phyloP scores from a whole-genome alignment of 805 yeast genomes.

The Teunomyces lycoperdinae region DNA sequence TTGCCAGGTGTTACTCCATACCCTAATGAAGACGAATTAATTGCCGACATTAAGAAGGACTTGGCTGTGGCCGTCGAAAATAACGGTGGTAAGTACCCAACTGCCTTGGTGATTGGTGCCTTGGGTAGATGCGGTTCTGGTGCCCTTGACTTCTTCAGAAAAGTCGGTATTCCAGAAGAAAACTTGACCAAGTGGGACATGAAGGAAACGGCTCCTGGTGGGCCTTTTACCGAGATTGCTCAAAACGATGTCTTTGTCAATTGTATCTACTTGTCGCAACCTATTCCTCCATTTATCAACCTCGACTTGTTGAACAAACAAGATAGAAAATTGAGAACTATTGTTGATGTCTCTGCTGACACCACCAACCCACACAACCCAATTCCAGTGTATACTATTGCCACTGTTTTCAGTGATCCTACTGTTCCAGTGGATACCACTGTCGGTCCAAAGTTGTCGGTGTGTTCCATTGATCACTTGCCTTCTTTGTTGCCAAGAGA shows the following conservation, averaged over 20 bases:
- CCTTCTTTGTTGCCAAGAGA: constrained; percentile 97
- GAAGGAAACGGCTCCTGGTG: constrained; percentile 94
- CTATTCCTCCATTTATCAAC: constrained; percentile 90
- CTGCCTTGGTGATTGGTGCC: constrained; percentile 89
- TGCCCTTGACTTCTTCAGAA: constrained; percentile 78
- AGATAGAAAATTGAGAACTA: constrained; percentile 79
- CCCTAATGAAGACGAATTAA: constrained; percentile 71
- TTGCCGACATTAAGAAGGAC: constrained; percentile 65
- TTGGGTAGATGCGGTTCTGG: constrained; percentile 99
- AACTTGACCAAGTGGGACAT: constrained; percentile 94
- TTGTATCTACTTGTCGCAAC: constrained; percentile 91
- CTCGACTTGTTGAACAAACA: constrained; percentile 60
- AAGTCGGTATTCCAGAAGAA: constrained; percentile 83
- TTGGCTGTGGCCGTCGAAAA: constrained; percentile 54
- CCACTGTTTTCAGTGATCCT: constrained; percentile 89
- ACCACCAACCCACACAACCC: constrained; percentile 99
- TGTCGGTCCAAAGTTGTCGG: constrained; percentile 82
- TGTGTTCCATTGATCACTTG: constrained; percentile 92
- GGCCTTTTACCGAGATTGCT: constrained; percentile 93
- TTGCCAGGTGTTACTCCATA: constrained; percentile 81
- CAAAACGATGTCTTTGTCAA: constrained; percentile 87
- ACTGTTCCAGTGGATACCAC: constrained; percentile 80
- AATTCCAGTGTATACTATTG: constrained; percentile 85
- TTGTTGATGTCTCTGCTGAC: constrained; percentile 98
- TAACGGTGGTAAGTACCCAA: constrained; percentile 68